Evolutionary conservation across 257 asterid species (phyloP).

Genomic region (Striga asiatica): DNA sequence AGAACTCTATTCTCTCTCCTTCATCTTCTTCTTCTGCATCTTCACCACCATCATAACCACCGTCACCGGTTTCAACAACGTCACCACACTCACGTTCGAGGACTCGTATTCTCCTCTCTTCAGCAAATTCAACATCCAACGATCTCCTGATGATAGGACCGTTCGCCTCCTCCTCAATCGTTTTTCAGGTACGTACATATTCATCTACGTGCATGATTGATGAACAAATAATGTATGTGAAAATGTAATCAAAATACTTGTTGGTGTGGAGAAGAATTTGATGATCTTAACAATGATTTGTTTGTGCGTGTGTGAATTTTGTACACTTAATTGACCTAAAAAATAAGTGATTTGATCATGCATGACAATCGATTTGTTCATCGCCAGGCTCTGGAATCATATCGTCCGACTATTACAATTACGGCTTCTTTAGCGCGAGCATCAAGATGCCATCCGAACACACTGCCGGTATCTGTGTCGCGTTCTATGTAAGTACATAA

Average conservation of each 20-base stretch:
- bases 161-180: slow-evolving; percentile 72
- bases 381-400: slow-evolving; percentile 74
- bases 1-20: background rate
- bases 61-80: slow-evolving; percentile 31
- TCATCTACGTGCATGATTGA: too few species aligned
- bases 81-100: slow-evolving; percentile 38
- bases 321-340: too few species aligned
- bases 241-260: background rate
- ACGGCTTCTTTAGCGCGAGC: slow-evolving; percentile 85
- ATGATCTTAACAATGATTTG: too few species aligned
- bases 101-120: slow-evolving; percentile 61
- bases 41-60: background rate
- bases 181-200: slow-evolving; percentile 49
- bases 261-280: background rate
- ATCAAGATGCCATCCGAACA: slow-evolving; percentile 74
- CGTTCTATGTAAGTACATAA: slow-evolving; percentile 56
- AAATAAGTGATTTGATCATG: too few species aligned
- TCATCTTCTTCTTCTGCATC: background rate
- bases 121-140: slow-evolving; percentile 64
- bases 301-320: too few species aligned
- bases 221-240: background rate
- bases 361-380: background rate
- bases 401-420: slow-evolving; percentile 70
- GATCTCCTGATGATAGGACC: slow-evolving; percentile 44
- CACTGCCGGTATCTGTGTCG: slow-evolving; percentile 84